These are phyloP conservation scores for Rhodotorula sp. DNA, from an alignment of 1,284 basidiomycete species.

Conservation along the genomic window DNA sequence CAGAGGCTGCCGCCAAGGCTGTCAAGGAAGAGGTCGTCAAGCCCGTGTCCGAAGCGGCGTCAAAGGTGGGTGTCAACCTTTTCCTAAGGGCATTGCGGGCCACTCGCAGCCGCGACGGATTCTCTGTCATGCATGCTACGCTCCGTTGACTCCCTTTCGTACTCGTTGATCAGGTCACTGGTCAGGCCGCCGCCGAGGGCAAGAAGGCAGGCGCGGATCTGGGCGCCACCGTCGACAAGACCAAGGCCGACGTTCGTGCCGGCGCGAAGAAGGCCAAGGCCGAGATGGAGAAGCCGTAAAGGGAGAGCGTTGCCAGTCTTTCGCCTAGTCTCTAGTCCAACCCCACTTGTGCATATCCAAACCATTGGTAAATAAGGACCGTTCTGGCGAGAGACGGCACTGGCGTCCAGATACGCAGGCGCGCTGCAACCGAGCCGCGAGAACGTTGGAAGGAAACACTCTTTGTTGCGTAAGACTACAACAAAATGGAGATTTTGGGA, in stretches of 20 bases:
- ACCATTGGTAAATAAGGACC: no score
- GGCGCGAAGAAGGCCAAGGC: slow-evolving; percentile 17
- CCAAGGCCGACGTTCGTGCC: slow-evolving; percentile 12
- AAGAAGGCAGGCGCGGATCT: slow-evolving; percentile 21
- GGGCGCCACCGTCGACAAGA: slow-evolving; percentile 7
- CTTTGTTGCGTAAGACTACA: no score
- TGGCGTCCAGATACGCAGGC: no score
- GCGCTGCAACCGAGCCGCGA: no score
- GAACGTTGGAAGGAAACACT: no score
- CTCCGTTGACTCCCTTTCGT: neutral
- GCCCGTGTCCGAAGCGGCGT: slow-evolving; percentile 9
- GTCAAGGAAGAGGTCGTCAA: slow-evolving; percentile 15
- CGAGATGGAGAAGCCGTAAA: slow-evolving; percentile 10
- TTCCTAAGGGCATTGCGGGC: no score
- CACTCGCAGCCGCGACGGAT: no score
- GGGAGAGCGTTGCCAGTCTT: no score
- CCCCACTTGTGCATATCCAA: neutral
- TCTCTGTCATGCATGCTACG: no score
- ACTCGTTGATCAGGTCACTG: neutral
- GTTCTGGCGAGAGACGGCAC: no score
- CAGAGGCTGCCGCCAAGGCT: slow-evolving; percentile 12
- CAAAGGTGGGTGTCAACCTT: slow-evolving; percentile 5
- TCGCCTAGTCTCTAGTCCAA: neutral
- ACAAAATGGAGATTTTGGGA: no score
- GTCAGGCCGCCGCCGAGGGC: slow-evolving; percentile 15